These are phyloP conservation scores for Penicillium coprophilum DNA, from an alignment of 495 filamentous ascomycete species.

Conservation along the genomic window DNA sequence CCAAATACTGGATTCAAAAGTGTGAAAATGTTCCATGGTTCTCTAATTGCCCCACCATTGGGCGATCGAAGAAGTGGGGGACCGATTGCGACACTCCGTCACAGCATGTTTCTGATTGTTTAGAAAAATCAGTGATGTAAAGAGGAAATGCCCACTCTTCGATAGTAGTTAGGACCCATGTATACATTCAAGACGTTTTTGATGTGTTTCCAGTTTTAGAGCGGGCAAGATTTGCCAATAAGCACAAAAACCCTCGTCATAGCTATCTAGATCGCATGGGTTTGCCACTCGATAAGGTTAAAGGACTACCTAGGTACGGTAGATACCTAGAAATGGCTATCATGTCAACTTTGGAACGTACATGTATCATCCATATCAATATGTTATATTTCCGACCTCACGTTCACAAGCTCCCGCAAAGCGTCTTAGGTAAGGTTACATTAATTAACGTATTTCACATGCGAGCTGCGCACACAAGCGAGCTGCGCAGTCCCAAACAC, in stretches of 20 bases:
- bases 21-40: background rate
- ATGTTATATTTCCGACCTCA: too few species aligned
- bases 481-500: too few species aligned
- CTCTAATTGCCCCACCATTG: slow-evolving; percentile 6
- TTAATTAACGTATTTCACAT: too few species aligned
- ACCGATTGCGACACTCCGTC: background rate
- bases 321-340: too few species aligned
- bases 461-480: too few species aligned
- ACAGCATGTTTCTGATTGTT: background rate
- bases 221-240: background rate
- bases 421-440: too few species aligned
- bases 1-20: background rate
- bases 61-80: slow-evolving; percentile 6
- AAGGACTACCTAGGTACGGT: slow-evolving; percentile 5
- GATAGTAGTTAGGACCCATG: background rate
- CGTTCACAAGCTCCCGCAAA: too few species aligned
- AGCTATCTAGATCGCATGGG: background rate
- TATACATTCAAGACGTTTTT: background rate
- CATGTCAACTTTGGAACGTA: too few species aligned
- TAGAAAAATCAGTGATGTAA: background rate
- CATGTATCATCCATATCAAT: background rate
- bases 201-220: background rate
- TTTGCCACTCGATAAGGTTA: slow-evolving; percentile 5
- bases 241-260: background rate
- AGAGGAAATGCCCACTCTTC: background rate